phyloP scores from a whole-genome alignment of 2,329 filamentous ascomycete genomes.

The Colletotrichum horii region DNA sequence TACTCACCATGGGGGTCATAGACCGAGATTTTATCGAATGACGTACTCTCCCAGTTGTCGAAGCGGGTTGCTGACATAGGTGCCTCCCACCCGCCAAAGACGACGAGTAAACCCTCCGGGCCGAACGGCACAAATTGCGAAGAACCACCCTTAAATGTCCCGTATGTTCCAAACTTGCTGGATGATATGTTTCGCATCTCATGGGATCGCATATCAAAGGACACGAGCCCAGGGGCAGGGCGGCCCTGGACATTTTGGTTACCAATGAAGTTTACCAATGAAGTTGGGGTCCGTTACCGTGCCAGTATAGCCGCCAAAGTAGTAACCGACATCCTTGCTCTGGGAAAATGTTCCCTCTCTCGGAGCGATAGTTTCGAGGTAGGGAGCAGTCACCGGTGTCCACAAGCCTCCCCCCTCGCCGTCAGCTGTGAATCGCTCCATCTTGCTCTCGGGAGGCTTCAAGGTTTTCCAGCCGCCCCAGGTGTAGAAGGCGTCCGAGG shows the following conservation, averaged over 20 bases:
- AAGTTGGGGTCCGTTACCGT: not conserved
- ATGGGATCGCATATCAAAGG: not conserved
- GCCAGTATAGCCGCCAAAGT: not conserved
- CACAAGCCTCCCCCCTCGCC: fast-evolving
- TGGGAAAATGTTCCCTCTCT: not conserved
- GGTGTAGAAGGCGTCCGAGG: fast-evolving
- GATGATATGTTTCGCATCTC: not conserved
- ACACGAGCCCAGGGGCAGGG: not conserved
- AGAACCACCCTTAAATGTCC: not conserved
- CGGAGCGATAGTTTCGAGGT: not conserved
- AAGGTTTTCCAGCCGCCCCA: not conserved
- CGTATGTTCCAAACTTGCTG: not conserved
- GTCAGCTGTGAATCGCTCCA: fast-evolving
- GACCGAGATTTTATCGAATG: not conserved
- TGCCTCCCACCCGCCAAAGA: not conserved
- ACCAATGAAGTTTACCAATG: not conserved
- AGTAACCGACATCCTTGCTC: not conserved
- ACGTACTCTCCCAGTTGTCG: not conserved
- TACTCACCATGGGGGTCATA: not conserved
- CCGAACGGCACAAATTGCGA: not conserved
- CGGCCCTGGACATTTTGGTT: not conserved
- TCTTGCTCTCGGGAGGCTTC: fast-evolving
- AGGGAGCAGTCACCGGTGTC: not conserved
- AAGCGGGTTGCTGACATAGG: fast-evolving
- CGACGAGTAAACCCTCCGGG: not conserved